Percentiles rank a stretch among this genome's conserved stretches.
Conservation (phyloP, 2,329 filamentous ascomycete species). For the Trichoderma arundinaceum region DNA sequence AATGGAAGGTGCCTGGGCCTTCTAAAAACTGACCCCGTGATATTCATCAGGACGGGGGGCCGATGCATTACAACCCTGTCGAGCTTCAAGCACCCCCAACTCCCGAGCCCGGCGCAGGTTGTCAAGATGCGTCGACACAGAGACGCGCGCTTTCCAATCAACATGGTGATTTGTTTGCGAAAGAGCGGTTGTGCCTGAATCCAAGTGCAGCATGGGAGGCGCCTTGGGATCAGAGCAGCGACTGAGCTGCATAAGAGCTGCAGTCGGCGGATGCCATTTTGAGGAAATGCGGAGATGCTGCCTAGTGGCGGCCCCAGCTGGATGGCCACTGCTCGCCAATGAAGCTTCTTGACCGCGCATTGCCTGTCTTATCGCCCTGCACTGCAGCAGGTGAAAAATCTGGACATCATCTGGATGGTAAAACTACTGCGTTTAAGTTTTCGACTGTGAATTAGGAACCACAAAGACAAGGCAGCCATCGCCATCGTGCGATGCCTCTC, state of each 20-base stretch:
- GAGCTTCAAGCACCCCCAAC: not conserved
- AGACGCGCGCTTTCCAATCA: not conserved
- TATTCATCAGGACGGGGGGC: not conserved
- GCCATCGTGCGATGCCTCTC: too few species aligned
- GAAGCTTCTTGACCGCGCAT: not conserved
- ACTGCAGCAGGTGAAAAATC: not conserved
- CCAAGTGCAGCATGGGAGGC: not conserved
- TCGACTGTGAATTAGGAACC: too few species aligned
- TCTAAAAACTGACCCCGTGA: slow-evolving; percentile 8
- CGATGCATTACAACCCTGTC: slow-evolving; percentile 7
- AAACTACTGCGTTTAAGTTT: too few species aligned
- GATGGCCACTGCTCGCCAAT: not conserved
- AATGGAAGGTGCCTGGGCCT: slow-evolving; percentile 13
- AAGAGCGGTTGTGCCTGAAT: slow-evolving; percentile 13
- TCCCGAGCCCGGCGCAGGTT: not conserved
- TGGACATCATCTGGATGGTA: too few species aligned
- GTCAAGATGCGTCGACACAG: not conserved
- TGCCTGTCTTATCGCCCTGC: not conserved
- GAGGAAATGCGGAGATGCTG: slow-evolving; percentile 26
- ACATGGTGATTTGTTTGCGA: not conserved
- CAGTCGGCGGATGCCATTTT: slow-evolving; percentile 24
- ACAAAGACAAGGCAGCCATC: too few species aligned
- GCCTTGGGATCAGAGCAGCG: not conserved
- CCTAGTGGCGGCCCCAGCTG: slow-evolving; percentile 6
- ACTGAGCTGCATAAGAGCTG: not conserved